Evolutionary conservation across 495 filamentous ascomycete genomes (phyloP), one percentile per base, ranked within the genome.

Genomic region (Trichoderma reesei): DNA sequence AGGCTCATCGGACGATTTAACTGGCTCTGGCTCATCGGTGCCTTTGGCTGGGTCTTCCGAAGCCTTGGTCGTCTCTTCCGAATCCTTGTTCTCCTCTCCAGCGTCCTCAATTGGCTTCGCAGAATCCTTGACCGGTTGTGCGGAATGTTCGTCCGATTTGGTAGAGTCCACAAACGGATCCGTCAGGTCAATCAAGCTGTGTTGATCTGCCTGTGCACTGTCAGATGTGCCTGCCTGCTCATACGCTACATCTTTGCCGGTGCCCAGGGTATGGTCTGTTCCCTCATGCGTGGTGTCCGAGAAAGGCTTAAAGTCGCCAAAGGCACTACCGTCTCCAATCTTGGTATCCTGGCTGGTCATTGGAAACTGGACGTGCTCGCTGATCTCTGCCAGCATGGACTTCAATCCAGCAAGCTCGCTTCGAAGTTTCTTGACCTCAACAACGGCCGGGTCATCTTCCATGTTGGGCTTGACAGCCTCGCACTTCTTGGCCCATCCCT

Each of bases 401-500:
- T 84, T 92, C 72, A 98, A 72, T 66, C 83, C 77, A 18, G 78
- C 77, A 0, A 97, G 77, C 76, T 96, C 88, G 42, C 80, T 79
- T 72, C 78, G 85, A 69, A 96, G 71, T 73, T 85, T 80, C 66
- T 78, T 74, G 16, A 96, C 73, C 79, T 94, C 89, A 56, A 85
- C 26, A 36, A 87, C 81, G n/a, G 84, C 80, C 13, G 76, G 76
- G 65, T 96, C 89, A 38, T 85, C 80, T 67, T 88, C 86, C 5
- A 96, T 79, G 77, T 96, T 88, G 3, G 90, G 88, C 68, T 85
- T 89, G 20, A 82, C 86, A n/a, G 79, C 74, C 44, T 84, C 80
- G 0, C 96, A 91, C 67, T 78, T 84, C 75, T 91, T 86, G 18
- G 78, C 77, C 94, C 94, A 98, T 7, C 85, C 86, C 62, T 92